A percentile compares a stretch with the other conserved stretches of the same genome.
Conservation (phyloP, 148 eudicot species). For the Linanthus parryae region DNA sequence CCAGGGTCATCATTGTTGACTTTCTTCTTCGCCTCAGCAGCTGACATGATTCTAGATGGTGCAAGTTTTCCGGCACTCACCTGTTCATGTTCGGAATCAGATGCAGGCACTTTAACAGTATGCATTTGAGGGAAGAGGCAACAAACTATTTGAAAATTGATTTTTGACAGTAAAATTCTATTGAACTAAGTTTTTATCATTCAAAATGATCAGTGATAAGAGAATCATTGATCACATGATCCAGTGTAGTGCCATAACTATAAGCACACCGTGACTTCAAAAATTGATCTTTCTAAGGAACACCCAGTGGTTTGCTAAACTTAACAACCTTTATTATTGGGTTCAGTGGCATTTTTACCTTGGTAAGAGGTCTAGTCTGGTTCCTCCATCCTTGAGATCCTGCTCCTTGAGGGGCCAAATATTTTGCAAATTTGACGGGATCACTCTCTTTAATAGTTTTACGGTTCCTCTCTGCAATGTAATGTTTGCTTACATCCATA, state of each 20-base stretch:
- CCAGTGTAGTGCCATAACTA: too few species aligned
- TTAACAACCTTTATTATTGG: constrained; percentile 32
- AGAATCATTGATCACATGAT: too few species aligned
- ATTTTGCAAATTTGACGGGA: constrained; percentile 39
- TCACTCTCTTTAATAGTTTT: constrained; percentile 39
- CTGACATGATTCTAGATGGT: constrained; percentile 38
- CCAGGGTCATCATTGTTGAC: constrained; percentile 13
- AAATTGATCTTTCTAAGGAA: constrained; percentile 34
- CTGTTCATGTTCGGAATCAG: constrained; percentile 35
- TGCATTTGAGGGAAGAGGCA: constrained; percentile 27
- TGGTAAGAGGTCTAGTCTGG: constrained; percentile 36
- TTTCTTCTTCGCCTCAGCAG: constrained; percentile 41
- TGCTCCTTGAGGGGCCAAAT: constrained; percentile 52
- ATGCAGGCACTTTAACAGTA: constrained; percentile 34
- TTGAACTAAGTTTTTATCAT: too few species aligned
- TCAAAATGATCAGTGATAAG: too few species aligned
- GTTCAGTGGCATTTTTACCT: constrained; percentile 50
- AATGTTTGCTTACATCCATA: constrained; percentile 89
- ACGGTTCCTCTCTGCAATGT: constrained; percentile 38
- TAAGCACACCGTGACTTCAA: constrained; percentile 14
- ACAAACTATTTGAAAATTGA: constrained; percentile 40
- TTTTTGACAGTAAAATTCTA: too few species aligned
- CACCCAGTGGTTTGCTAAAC: constrained; percentile 44
- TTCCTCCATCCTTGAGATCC: constrained; percentile 51
- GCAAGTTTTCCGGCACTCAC: constrained; percentile 41